Base-by-base conservation (phyloP, 306 rosid species). In the Purshia tridentata region DNA sequence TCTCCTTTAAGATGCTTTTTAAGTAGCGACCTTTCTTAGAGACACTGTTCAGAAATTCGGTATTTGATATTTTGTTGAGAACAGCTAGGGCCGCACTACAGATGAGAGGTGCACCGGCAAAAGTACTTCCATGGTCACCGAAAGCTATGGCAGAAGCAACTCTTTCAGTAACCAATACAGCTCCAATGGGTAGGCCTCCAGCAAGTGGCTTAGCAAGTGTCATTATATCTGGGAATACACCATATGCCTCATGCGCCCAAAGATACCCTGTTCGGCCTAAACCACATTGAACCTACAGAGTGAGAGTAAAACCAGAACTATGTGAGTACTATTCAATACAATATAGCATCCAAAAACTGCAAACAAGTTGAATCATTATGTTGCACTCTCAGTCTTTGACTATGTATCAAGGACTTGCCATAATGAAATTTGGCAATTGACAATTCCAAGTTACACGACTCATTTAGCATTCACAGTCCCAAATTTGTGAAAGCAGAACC, bases 171-270 rank as follows among this genome's bases (percentile, higher is more conserved):
- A 93, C 82, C 40, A 91, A 76, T 65, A 75, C 86, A 8, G 96
- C 92, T 85, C 98, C 98, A 23, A 93, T 89, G 60, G 98, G 96
- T 7, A 93, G 85, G 48, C 98, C 98, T 23, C 98, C 98, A 1
- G 98, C 98, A 42, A 93, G 91, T 70, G 98, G 98, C 86, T 93
- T 93, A 58, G 97, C 97, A 8, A 91, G 94, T 58, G 97, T 91
- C 98, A 93, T 91, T 61, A 93, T 84, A 80, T 91, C 98, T 1
- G 98, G 98, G 82, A 81, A 88, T 52, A 93, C 72, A 10, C 84
- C 88, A 61, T 70, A 91, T 4, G 90, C 88, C 63, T 93, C 96
- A 40, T 93, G 92, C 3, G 97, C 97, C 97, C 97, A 93, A 19
- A 93, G 91, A 76, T 41, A 72, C 29, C 98, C 98, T 9, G 91